phyloP scores from a whole-genome alignment of 192 early-diverging fungal genomes.

The Entomortierella lignicola region DNA sequence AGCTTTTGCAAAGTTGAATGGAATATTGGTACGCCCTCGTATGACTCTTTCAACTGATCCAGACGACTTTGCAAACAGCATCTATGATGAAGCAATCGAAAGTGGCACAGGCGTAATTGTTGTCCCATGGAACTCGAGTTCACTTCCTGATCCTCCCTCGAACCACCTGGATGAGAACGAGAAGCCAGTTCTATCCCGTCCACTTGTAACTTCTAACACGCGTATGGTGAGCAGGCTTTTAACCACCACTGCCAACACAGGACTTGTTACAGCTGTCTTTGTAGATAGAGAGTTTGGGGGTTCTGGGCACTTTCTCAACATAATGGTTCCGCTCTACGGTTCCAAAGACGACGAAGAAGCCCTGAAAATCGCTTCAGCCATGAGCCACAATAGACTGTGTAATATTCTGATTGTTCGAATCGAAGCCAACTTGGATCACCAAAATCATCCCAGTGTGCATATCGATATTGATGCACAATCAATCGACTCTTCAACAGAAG shows the following conservation, averaged over 20 bases:
- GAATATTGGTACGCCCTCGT: constrained; percentile 69
- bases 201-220: constrained; percentile 42
- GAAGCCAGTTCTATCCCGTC: constrained; percentile 25
- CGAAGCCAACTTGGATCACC: background rate
- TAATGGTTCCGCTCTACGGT: constrained; percentile 39
- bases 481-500: constrained; percentile 8
- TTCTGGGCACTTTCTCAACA: constrained; percentile 39
- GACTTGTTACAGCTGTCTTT: constrained; percentile 39
- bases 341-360: constrained; percentile 43
- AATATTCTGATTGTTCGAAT: constrained; percentile 38
- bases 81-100: constrained; percentile 65
- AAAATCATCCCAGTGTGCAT: background rate
- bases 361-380: constrained; percentile 35
- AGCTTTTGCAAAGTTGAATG: constrained; percentile 83
- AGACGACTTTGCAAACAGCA: constrained; percentile 75
- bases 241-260: constrained; percentile 14
- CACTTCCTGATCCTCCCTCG: constrained; percentile 39
- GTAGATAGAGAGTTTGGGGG: constrained; percentile 50
- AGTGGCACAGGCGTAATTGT: constrained; percentile 74
- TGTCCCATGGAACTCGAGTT: constrained; percentile 69
- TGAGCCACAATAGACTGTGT: constrained; percentile 43
- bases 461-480: constrained; percentile 20
- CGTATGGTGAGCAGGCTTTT: constrained; percentile 34
- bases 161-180: constrained; percentile 15
- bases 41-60: constrained; percentile 67